Percentiles rank a stretch among this genome's conserved stretches.
These are phyloP conservation scores for Phytophthora ramorum DNA, from an alignment of 352 stramenopile species.

Conservation along the genomic window DNA sequence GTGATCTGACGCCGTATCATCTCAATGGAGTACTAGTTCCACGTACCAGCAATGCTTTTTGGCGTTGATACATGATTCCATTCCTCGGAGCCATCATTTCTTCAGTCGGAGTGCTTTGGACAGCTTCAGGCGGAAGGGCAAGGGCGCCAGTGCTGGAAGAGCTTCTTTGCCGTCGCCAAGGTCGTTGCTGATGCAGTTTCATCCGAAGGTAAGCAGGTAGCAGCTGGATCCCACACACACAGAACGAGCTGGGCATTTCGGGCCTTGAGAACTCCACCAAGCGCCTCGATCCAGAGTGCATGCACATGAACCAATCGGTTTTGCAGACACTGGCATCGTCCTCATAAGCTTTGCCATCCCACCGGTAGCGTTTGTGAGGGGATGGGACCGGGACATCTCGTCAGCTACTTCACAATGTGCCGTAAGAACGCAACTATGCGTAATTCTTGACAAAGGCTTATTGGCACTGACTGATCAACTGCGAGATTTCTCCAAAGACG, in stretches of 20 bases:
- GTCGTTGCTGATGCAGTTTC: not conserved
- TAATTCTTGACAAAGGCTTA: too few species aligned
- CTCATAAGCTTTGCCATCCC: too few species aligned
- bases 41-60: slow-evolving; percentile 12
- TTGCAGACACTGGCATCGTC: too few species aligned
- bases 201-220: slow-evolving; percentile 6
- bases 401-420: too few species aligned
- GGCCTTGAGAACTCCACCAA: slow-evolving; percentile 18
- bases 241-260: slow-evolving; percentile 6
- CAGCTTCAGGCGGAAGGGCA: not conserved
- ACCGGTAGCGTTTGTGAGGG: too few species aligned
- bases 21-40: slow-evolving; percentile 21
- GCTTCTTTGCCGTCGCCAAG: not conserved
- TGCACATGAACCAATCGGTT: too few species aligned
- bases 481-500: too few species aligned
- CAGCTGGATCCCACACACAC: slow-evolving; percentile 15
- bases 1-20: slow-evolving; percentile 1
- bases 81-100: slow-evolving; percentile 13
- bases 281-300: not conserved
- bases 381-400: too few species aligned
- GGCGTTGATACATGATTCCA: slow-evolving; percentile 20
- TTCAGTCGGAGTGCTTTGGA: not conserved
- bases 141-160: not conserved
- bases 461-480: too few species aligned
- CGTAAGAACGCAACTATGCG: too few species aligned